Conservation (phyloP, 2,329 filamentous ascomycete genomes). For the Fusarium acutatum region DNA sequence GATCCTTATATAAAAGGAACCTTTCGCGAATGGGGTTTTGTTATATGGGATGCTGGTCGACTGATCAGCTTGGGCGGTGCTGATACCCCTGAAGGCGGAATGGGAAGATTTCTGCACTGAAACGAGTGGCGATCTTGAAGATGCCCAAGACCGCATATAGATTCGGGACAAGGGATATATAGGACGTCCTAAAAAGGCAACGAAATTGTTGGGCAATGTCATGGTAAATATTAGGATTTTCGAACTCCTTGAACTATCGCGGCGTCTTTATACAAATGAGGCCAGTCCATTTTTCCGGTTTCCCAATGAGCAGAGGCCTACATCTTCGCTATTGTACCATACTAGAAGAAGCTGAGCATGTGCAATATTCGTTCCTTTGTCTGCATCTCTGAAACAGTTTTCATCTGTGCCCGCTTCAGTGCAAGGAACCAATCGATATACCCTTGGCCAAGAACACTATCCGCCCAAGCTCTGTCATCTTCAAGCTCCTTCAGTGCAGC, state of each 20-base stretch:
- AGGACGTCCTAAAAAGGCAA: too few relatives aligned
- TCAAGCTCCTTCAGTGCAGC: not conserved
- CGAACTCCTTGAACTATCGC: not conserved
- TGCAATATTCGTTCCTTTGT: not conserved
- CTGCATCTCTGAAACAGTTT: not conserved
- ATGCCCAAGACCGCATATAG: not conserved
- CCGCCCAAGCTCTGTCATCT: not conserved
- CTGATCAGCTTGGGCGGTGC: not conserved
- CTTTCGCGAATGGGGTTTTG: not conserved
- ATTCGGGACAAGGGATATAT: too few relatives aligned
- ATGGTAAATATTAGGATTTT: not conserved
- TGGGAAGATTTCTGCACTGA: not conserved
- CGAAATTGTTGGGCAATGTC: not conserved
- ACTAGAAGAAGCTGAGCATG: not conserved
- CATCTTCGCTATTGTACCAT: not conserved
- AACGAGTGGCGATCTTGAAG: not conserved
- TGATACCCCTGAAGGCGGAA: not conserved
- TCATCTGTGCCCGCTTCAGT: not conserved
- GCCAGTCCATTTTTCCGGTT: too few relatives aligned
- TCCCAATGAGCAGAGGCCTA: not conserved
- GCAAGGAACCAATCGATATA: constrained; percentile 16
- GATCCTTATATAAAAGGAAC: not conserved
- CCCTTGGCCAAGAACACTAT: not conserved
- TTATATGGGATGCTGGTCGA: constrained; percentile 1
- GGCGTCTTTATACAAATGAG: too few relatives aligned